Base-by-base conservation (phyloP, 805 yeast species). In the Priceomyces melissophilus region DNA sequence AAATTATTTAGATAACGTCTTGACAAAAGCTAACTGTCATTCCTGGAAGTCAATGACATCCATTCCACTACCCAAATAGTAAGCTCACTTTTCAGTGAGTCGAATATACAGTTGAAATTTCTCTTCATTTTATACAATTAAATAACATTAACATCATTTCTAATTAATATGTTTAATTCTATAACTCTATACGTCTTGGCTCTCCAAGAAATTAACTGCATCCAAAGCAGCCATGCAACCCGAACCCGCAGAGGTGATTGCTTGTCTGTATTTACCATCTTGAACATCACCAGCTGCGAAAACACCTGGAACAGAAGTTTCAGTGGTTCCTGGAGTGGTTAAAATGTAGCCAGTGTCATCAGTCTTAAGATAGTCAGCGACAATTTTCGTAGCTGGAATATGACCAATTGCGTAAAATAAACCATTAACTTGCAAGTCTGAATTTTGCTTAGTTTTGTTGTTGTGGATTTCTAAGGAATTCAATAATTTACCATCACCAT, bases 201-300 rank as follows among this genome's bases (percentile, higher is more conserved):
- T 95, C 35, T 91, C 70, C 47, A 90, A 63, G 65, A 76, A 85
- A 64, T 80, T 84, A 72, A 90, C 97, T 59, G 91, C 87, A 58
- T 93, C 98, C 47, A 93, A 78, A 45, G 96, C 99, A 57, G 99
- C 99, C 97, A 90, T 91, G 77, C 99, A 93, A 49, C 99, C 99
- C 48, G 96, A 78, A 60, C 99, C 99, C n/a, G 99, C 99, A 64
- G 97, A 89, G 32, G 99, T 93, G 61, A 93, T 88, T 44, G 99
- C 99, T 75, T 93, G 99, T 81, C 99, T 87, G 71, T 91, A 93
- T 63, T 79, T 80, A 67, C 87, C 84, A 70, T 93, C 99, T 71
- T 93, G 99, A 43, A 93, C 99, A 61, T 93, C 99, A 70, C 99
- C 99, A 45, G 99, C 99, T 45, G 99, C 99, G 54, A 85, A 93